A percentile compares a stretch with the other conserved stretches of the same genome.
Evolutionary conservation across 73 alveolate species (phyloP).

Genomic region (Paramecium caudatum): DNA sequence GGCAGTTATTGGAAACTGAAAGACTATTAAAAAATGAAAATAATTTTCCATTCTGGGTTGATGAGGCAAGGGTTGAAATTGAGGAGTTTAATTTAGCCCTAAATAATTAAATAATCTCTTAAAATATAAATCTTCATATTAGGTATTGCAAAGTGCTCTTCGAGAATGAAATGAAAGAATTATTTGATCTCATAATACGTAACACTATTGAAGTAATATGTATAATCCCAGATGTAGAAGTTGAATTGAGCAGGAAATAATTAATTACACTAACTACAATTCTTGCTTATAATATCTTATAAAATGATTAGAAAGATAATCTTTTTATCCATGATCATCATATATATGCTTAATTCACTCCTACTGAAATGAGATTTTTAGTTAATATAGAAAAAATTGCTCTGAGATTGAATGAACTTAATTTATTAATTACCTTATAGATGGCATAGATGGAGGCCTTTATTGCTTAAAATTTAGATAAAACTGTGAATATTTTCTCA

Average conservation of each 20-base stretch:
- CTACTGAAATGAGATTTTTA: constrained; percentile 6
- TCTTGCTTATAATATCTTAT: constrained; percentile 5
- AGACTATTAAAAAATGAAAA: not conserved
- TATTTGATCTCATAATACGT: not conserved
- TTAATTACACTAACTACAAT: not conserved
- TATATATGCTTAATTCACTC: not conserved
- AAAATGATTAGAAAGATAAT: constrained; percentile 17
- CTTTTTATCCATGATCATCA: constrained; percentile 39
- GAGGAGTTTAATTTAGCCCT: not conserved
- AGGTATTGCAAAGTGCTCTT: not conserved
- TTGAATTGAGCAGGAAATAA: not conserved
- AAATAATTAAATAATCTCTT: not conserved
- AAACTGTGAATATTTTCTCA: not conserved
- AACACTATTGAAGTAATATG: constrained; percentile 12
- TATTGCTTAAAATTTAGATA: constrained; percentile 14
- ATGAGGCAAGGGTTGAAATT: not conserved
- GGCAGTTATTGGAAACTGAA: not conserved
- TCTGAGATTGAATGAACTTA: not conserved
- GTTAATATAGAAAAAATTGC: not conserved
- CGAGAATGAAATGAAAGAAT: constrained; percentile 56
- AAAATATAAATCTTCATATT: not conserved
- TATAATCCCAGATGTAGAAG: not conserved
- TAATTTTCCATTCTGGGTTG: constrained; percentile 36
- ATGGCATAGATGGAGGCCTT: not conserved
- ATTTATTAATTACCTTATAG: not conserved